These are phyloP conservation scores for Begonia loranthoides DNA, from an alignment of 306 rosid species.

Conservation along the genomic window DNA sequence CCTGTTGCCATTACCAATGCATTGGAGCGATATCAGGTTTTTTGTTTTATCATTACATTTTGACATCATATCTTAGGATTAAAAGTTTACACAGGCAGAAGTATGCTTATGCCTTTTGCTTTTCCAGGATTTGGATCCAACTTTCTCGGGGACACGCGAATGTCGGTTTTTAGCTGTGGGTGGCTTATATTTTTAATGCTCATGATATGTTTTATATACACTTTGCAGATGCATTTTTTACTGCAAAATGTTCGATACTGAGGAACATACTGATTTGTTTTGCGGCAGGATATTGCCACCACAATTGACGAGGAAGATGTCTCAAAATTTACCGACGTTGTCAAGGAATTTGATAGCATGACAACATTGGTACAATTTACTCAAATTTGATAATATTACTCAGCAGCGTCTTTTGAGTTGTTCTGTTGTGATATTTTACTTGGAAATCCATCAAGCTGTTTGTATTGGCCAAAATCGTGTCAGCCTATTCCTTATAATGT, in stretches of 20 bases:
- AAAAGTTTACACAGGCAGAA: background rate
- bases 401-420: background rate
- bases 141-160: conserved; percentile 88
- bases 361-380: conserved; percentile 61
- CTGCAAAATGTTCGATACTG: background rate
- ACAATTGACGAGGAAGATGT: conserved; percentile 80
- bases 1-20: conserved; percentile 73
- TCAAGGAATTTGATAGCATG: conserved; percentile 93
- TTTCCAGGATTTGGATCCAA: conserved; percentile 91
- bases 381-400: background rate
- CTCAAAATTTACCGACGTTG: conserved; percentile 67
- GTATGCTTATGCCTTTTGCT: conserved; percentile 11
- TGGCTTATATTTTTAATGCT: conserved; percentile 5
- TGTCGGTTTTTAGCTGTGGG: conserved; percentile 65
- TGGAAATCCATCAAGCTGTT: too few relatives aligned
- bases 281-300: conserved; percentile 65
- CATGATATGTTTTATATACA: background rate
- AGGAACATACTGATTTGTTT: conserved; percentile 1
- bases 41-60: background rate
- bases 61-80: too few relatives aligned
- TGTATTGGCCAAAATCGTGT: too few relatives aligned
- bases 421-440: too few relatives aligned
- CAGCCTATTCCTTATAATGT: too few relatives aligned
- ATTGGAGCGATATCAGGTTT: conserved; percentile 70
- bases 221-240: background rate